These are phyloP conservation scores for Moricandia arvensis DNA, from an alignment of 345 rosid species.

Conservation along the genomic window DNA sequence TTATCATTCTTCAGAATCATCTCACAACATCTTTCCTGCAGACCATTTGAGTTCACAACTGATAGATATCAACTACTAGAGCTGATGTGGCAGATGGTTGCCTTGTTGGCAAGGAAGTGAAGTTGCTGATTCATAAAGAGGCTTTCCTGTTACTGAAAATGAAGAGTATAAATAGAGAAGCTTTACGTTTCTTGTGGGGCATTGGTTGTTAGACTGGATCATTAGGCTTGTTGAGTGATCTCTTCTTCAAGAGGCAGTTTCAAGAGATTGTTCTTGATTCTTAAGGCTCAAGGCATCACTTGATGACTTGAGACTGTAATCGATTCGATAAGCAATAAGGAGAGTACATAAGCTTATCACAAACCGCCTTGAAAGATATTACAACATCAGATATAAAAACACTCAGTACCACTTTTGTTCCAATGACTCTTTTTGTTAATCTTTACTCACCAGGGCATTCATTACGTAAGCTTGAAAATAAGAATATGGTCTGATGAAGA, in stretches of 20 bases:
- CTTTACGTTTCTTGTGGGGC: too few relatives aligned
- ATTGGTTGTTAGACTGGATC: too few relatives aligned
- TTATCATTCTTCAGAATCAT: slow-evolving; percentile 23
- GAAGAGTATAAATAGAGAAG: background rate
- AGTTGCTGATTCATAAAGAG: background rate
- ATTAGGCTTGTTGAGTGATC: too few relatives aligned
- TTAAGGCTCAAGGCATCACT: too few relatives aligned
- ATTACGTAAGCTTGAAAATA: background rate
- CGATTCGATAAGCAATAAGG: too few relatives aligned
- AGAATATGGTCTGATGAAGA: background rate
- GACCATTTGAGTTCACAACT: slow-evolving; percentile 19
- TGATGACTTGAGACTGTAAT: too few relatives aligned
- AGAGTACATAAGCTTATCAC: too few relatives aligned
- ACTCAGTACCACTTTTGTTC: background rate
- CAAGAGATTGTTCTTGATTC: too few relatives aligned
- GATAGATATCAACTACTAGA: background rate
- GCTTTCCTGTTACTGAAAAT: background rate
- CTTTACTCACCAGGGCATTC: slow-evolving; percentile 20
- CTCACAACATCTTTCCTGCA: slow-evolving; percentile 7
- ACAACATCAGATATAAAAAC: background rate
- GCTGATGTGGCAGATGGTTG: background rate
- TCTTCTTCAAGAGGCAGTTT: too few relatives aligned
- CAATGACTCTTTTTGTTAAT: background rate
- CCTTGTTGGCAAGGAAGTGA: background rate
- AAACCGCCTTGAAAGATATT: slow-evolving; percentile 30